A percentile compares a stretch with the other conserved stretches of the same genome.
Evolutionary conservation across 495 filamentous ascomycete species (phyloP).

Genomic region (Ramalina peruviana): DNA sequence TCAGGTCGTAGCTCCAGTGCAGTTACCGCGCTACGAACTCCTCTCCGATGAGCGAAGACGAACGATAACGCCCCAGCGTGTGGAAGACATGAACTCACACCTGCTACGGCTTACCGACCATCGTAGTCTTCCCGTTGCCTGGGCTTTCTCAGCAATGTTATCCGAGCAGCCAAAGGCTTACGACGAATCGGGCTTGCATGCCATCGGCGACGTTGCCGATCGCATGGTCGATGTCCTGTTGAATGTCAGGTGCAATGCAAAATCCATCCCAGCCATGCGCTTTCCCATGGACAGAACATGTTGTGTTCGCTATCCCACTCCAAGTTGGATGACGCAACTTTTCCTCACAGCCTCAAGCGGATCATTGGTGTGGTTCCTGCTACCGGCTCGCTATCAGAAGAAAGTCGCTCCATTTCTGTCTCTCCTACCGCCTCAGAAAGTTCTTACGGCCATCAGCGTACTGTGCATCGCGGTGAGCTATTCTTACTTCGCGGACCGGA

Average conservation of each 20-base stretch:
- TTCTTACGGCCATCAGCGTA: constrained; percentile 17
- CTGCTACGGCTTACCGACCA: constrained; percentile 29
- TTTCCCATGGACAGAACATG: constrained; percentile 44
- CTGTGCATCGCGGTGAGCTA: constrained; percentile 30
- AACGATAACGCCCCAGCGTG: constrained; percentile 36
- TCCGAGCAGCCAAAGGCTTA: constrained; percentile 21
- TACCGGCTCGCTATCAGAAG: constrained; percentile 15
- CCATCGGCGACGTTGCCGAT: constrained; percentile 31
- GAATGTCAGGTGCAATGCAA: constrained; percentile 43
- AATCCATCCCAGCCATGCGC: constrained; percentile 17
- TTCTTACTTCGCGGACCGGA: constrained; percentile 44
- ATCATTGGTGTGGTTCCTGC: constrained; percentile 13
- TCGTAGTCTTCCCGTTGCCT: constrained; percentile 33
- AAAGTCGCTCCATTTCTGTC: background rate
- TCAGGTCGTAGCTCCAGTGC: constrained; percentile 39
- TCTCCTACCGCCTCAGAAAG: constrained; percentile 14
- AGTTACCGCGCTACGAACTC: constrained; percentile 35
- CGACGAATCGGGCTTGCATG: constrained; percentile 38
- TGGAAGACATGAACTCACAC: constrained; percentile 41
- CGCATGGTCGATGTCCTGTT: constrained; percentile 39
- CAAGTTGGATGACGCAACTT: constrained; percentile 20
- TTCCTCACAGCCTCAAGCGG: constrained; percentile 13
- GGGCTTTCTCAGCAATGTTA: constrained; percentile 37
- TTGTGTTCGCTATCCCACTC: constrained; percentile 32
- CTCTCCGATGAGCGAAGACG: constrained; percentile 28